Evolutionary conservation across 768 basidiomycete genomes (phyloP), one percentile per base, ranked within the genome.

Genomic region (Cyathus striatus): DNA sequence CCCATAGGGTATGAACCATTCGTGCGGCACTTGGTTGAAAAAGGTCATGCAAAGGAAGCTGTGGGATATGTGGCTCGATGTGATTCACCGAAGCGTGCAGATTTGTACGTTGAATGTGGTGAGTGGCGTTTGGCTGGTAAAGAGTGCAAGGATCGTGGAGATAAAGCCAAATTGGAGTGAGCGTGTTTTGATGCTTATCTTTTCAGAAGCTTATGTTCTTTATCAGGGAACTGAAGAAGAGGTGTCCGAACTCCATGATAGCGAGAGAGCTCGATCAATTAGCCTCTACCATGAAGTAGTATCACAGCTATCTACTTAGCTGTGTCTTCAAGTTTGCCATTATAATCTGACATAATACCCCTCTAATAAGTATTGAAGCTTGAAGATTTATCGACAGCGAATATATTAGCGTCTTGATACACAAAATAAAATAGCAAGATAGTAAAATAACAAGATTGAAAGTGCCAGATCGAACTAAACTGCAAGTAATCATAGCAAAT

Each of bases 1-100:
- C 94, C 95, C 3, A 97, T 98, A 45, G 95, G 96, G 1, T 98
- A 95, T 56, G 94, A 97, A 57, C 76, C 86, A 0, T 92, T 92
- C 58, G 91, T 93, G 20, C 79, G 72, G 26, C 81, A 89, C 50
- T 73, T 96, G 26, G 76, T 89, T 22, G 73, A 79, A 39, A 78
- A 81, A 27, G 90, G 89, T 0, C 81, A 85, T 58, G 54, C 62
- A 21, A 88, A 79, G 55, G 87, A 95, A 56, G 96, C 90, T 3
- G 68, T 79, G 1, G 44, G 66, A 3, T 98, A 86, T 56, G 88
- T 98, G 17, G 62, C 82, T 2, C 80, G 82, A 22, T 98, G 95
- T 54, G 96, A 98, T 58, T 72, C 81, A 1, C 83, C 80, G 20
- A 83, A 80, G 51, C 74, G 92, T 18, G 79, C 86, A 3, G 93